Evolutionary conservation across 2,329 filamentous ascomycete genomes (phyloP), one percentile per base, ranked within the genome.

Genomic region (Alternaria sp.): DNA sequence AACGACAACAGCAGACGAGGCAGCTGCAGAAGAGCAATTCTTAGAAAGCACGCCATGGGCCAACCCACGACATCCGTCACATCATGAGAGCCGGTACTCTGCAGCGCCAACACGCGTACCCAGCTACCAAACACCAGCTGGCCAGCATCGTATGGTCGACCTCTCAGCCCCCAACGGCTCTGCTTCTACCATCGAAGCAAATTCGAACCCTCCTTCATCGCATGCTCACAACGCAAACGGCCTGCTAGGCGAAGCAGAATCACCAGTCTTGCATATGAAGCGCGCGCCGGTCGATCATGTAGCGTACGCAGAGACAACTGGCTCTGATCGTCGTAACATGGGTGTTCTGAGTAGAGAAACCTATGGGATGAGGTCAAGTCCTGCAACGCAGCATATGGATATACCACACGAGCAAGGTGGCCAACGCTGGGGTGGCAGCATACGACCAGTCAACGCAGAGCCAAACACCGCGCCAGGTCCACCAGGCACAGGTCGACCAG

Each of bases 11-110:
- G 80, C 70, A 80, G 81, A 69, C 78, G 87, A 60, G 85, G 86
- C 69, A 26, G 80, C 89, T 37, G 91, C 91, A 24, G 91, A 91
- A 69, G 92, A 96, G 76, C 90, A 94, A 63, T 96, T 95, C 68
- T 84, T 96, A 54, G 91, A 96, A 71, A 89, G 94, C 67, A 96
- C 91, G 5, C 90, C 93, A 1, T 97, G 93, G 93, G 92, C 93
- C 34, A 96, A 96, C 73, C 92, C 93, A 17, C 91, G 94, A 66
- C 76, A 78, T 56, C 76, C 76, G 10, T 73, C 71, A n/a, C 76
- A 78, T 45, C 74, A 76, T 29, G 72, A 77, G 44, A 63, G 72
- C 4, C 72, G 75, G 21, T 78, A 75, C 49, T 66, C 65, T 21
- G 60, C 70, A 31, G 72, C 67, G 4, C 63, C 67, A 14, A 61